These are phyloP conservation scores for Coniferiporia weirii DNA, from an alignment of 1,284 basidiomycete species.

Conservation along the genomic window DNA sequence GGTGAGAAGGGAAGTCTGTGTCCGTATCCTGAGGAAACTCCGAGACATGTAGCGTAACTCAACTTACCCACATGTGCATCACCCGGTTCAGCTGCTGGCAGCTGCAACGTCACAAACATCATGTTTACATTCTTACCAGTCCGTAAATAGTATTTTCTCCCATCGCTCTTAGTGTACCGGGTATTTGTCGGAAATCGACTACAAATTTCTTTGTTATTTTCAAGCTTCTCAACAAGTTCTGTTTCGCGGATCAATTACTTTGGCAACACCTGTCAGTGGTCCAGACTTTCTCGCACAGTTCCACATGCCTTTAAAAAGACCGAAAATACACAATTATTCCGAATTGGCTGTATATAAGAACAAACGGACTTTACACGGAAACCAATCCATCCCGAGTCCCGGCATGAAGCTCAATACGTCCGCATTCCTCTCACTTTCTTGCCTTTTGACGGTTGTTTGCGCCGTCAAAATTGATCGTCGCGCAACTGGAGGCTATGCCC, in stretches of 20 bases:
- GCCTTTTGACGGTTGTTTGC: neutral
- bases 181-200: no score
- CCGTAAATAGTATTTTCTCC: no score
- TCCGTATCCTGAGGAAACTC: no score
- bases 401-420: constrained; percentile 3
- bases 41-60: no score
- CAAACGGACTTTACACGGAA: neutral
- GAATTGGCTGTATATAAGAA: neutral
- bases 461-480: constrained; percentile 15
- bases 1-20: no score
- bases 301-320: neutral
- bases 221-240: no score
- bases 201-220: no score
- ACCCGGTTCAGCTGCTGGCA: no score
- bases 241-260: neutral
- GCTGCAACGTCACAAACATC: no score
- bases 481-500: constrained; percentile 47
- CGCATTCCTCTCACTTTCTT: neutral
- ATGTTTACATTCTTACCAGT: no score
- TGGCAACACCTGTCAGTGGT: neutral
- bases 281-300: neutral
- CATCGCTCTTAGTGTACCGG: no score
- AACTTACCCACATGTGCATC: no score
- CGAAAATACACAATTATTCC: neutral
- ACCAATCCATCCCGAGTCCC: neutral